Evolutionary conservation across 2,329 filamentous ascomycete genomes (phyloP).

Genomic region (Talaromyces piceae): DNA sequence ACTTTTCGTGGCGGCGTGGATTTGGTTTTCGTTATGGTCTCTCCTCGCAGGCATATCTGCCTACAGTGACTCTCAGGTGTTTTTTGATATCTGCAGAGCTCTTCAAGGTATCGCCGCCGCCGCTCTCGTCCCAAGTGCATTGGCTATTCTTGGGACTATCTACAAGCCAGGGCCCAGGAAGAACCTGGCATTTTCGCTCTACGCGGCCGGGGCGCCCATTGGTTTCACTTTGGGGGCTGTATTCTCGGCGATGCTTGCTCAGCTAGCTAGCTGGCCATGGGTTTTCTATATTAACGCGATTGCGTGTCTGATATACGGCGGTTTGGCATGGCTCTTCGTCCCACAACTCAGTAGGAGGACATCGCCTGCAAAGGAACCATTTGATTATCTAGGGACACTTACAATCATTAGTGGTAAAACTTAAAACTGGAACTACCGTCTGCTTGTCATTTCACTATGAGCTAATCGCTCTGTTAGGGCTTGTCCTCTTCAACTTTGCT

Average conservation of each 20-base stretch:
- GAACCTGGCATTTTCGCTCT: constrained; percentile 46
- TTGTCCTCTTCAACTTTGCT: background rate
- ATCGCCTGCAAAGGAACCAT: background rate
- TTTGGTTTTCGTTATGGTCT: constrained; percentile 61
- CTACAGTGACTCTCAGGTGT: constrained; percentile 62
- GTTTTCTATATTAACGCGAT: background rate
- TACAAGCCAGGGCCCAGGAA: constrained; percentile 64
- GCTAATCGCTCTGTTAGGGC: no score
- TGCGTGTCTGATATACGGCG: background rate
- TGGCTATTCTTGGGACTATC: constrained; percentile 57
- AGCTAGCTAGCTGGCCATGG: background rate
- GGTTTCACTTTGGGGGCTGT: background rate
- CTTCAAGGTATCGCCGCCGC: constrained; percentile 67
- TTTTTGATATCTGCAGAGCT: constrained; percentile 51
- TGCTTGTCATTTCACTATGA: background rate
- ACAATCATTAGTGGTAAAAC: background rate
- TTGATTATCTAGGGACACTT: background rate
- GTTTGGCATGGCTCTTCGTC: background rate
- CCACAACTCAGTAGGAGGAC: background rate
- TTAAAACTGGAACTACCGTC: background rate
- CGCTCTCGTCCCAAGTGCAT: constrained; percentile 61
- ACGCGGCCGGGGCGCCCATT: background rate
- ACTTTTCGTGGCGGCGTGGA: constrained; percentile 11
- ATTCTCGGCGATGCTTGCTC: background rate
- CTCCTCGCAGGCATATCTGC: constrained; percentile 62